phyloP scores from a whole-genome alignment of 73 alveolate species.

The Stentor roeselii region DNA sequence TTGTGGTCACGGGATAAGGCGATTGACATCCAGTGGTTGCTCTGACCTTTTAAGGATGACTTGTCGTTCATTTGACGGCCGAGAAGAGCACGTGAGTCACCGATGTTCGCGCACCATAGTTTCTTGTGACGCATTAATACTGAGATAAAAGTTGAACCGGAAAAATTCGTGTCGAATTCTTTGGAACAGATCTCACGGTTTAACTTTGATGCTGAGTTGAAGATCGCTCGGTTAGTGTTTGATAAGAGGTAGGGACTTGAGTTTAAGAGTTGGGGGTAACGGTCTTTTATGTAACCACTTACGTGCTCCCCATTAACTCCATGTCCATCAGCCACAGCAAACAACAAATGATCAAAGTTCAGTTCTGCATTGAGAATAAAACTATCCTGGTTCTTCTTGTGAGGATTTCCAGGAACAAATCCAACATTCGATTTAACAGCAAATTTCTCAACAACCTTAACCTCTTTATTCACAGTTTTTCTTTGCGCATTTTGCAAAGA shows the following conservation, averaged over 20 bases:
- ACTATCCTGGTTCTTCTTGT: constrained; percentile 80
- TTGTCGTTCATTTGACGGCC: constrained; percentile 27
- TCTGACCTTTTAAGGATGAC: constrained; percentile 9
- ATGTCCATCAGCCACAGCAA: constrained; percentile 94
- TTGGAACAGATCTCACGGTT: not conserved
- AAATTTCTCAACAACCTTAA: constrained; percentile 50
- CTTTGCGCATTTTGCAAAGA: not conserved
- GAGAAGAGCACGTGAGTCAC: constrained; percentile 52
- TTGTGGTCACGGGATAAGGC: constrained; percentile 64
- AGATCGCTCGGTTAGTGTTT: constrained; percentile 21
- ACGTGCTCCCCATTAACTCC: constrained; percentile 87
- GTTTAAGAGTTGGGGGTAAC: constrained; percentile 55
- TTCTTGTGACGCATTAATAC: constrained; percentile 35
- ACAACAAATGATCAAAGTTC: constrained; percentile 60
- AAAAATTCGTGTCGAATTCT: constrained; percentile 24
- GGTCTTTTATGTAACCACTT: constrained; percentile 53
- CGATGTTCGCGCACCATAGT: constrained; percentile 48
- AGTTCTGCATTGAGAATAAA: constrained; percentile 77
- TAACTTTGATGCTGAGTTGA: not conserved
- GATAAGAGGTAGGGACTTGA: constrained; percentile 42
- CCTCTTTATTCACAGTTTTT: not conserved
- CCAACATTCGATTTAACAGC: constrained; percentile 68
- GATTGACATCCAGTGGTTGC: constrained; percentile 24
- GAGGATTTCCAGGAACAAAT: constrained; percentile 72
- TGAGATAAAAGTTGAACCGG: constrained; percentile 34